Base-by-base conservation (phyloP, 805 yeast species). In the Hanseniaspora taiwanica region DNA sequence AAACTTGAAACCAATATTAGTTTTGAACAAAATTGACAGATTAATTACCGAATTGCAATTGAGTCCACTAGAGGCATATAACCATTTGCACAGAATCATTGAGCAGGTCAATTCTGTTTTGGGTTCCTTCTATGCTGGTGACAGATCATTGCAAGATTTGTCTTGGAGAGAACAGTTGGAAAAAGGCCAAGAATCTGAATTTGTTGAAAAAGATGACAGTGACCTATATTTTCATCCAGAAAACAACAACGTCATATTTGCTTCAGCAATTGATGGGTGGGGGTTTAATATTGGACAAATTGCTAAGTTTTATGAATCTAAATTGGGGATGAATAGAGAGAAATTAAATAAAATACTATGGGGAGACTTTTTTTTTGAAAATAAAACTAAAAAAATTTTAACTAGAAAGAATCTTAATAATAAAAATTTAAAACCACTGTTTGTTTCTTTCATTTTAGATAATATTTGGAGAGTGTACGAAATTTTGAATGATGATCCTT, bases 241-340 rank as follows among this genome's bases (percentile, higher is more conserved):
- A 38, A 71, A 74, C 48, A 85, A 85, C 54, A 89, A 89, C 53
- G 96, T 89, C 4, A 74, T 89, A 0, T 89, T 89, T 64, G 89
- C 94, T 1, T 69, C 78, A 21, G 98, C 98, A 1, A 68, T 81
- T 16, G 98, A 91, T 61, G 97, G 97, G 10, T 91, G 98, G 97
- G 99, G 97, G 1, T 91, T 91, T 59, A 81, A 84, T 34, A 68
- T 91, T 38, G 75, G 83, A 39, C 95, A 91, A 48, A 82, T 91
- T 59, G 82, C 96, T 6, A 78, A 81, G 42, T 76, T 91, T 25
- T 84, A 85, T 56, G 91, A 81, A 61, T 74, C 74, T 37, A 85
- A 85, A 51, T 64, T 89, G 16, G 96, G 94, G 0, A 80, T 89
- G 48, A 81, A 83, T 47, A 76, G 86, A 46, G 74, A 75, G 16